Evolutionary conservation across 2,329 filamentous ascomycete species (phyloP).

Genomic region (Fusarium miscanthi): DNA sequence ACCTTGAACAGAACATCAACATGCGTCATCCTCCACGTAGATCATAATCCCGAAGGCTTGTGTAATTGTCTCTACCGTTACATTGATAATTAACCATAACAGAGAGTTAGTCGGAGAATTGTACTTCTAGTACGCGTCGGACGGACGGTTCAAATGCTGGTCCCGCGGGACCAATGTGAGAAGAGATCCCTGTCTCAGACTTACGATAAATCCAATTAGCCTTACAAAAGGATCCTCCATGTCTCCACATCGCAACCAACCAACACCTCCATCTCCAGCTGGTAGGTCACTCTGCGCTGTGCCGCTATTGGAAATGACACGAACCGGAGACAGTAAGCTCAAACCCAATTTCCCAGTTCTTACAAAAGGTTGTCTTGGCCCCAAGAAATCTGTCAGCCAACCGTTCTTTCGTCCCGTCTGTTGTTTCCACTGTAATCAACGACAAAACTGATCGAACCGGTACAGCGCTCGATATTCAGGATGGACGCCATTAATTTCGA

Average conservation of each 20-base stretch:
- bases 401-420: background rate
- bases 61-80: too few relatives aligned
- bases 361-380: background rate
- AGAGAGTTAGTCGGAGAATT: background rate
- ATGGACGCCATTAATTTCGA: background rate
- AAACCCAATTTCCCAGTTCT: background rate
- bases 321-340: background rate
- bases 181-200: background rate
- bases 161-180: background rate
- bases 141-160: background rate
- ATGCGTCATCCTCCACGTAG: accelerated
- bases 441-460: background rate
- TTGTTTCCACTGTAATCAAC: background rate
- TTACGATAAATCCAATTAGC: background rate
- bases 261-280: background rate
- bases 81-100: background rate
- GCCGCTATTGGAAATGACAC: background rate
- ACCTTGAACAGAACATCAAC: background rate
- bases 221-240: background rate
- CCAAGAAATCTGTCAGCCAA: background rate
- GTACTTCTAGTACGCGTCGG: background rate
- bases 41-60: accelerated
- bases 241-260: background rate
- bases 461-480: accelerated
- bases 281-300: background rate